Percentiles rank a stretch among this genome's conserved stretches.
phyloP scores from a whole-genome alignment of 2,329 filamentous ascomycete genomes.

The Ophiostoma ips region DNA sequence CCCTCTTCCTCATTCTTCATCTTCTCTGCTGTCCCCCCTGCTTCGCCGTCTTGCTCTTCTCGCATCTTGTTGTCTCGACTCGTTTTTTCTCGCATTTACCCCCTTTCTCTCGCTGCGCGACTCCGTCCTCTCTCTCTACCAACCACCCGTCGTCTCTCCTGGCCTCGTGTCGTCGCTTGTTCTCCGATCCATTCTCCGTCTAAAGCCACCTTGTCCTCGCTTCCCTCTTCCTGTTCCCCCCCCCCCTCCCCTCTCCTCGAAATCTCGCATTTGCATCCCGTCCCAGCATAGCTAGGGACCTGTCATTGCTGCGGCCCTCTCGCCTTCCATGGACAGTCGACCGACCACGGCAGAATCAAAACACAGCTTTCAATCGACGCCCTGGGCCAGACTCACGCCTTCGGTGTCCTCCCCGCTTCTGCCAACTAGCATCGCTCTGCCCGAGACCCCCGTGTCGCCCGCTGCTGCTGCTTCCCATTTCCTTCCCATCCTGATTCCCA shows the following conservation, averaged over 20 bases:
- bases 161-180: not conserved
- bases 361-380: constrained; percentile 30
- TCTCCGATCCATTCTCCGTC: too few relatives aligned
- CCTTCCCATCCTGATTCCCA: constrained; percentile 40
- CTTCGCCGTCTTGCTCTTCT: too few relatives aligned
- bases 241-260: not conserved
- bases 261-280: not conserved
- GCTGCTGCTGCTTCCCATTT: constrained; percentile 7
- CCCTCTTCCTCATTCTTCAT: not conserved
- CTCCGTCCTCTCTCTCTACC: too few relatives aligned
- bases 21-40: too few relatives aligned
- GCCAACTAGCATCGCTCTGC: constrained; percentile 10
- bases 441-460: constrained; percentile 15
- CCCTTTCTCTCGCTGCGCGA: too few relatives aligned
- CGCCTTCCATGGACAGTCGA: constrained; percentile 36
- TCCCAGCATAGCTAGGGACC: constrained; percentile 7
- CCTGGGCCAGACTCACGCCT: constrained; percentile 25
- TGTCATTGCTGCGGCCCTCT: constrained; percentile 7
- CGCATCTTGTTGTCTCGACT: too few relatives aligned
- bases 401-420: constrained; percentile 15
- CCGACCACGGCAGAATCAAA: constrained; percentile 34
- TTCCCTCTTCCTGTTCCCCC: not conserved
- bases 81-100: too few relatives aligned
- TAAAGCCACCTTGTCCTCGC: not conserved
- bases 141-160: too few relatives aligned